phyloP scores from a whole-genome alignment of 805 yeast species.

The Metschnikowia gelsemii region DNA sequence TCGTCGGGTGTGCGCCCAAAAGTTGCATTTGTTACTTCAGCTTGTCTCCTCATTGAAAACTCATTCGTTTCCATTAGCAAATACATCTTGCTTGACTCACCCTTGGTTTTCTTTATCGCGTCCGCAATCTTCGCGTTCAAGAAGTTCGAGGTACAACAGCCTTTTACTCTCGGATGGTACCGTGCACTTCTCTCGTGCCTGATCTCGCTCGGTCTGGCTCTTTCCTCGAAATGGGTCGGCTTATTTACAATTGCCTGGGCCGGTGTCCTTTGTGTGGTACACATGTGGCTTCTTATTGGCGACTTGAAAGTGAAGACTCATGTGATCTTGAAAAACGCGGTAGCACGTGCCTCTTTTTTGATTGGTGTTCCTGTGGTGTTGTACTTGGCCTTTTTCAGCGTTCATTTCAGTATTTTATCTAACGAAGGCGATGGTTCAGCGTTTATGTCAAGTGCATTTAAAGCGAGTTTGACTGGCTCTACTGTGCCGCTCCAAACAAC shows the following conservation, averaged over 20 bases:
- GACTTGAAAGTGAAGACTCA: constrained; percentile 55
- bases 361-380: constrained; percentile 58
- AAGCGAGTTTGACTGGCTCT: constrained; percentile 60
- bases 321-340: constrained; percentile 46
- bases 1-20: constrained; percentile 67
- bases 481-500: constrained; percentile 55
- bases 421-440: constrained; percentile 72
- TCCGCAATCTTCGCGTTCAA: constrained; percentile 64
- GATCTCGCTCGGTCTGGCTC: constrained; percentile 68
- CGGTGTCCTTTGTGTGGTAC: constrained; percentile 58
- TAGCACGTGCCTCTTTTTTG: constrained; percentile 51
- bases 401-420: constrained; percentile 59
- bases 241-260: constrained; percentile 78
- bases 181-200: constrained; percentile 64
- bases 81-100: constrained; percentile 73
- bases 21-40: constrained; percentile 57
- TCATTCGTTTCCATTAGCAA: constrained; percentile 70
- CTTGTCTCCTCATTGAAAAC: constrained; percentile 62
- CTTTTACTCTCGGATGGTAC: constrained; percentile 59
- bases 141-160: constrained; percentile 61
- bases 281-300: constrained; percentile 71
- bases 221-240: constrained; percentile 83
- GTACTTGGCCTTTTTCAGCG: constrained; percentile 56
- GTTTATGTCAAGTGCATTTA: constrained; percentile 71
- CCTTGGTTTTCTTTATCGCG: constrained; percentile 74